phyloP scores from a whole-genome alignment of 495 filamentous ascomycete species.

The Xylaria intraflava region DNA sequence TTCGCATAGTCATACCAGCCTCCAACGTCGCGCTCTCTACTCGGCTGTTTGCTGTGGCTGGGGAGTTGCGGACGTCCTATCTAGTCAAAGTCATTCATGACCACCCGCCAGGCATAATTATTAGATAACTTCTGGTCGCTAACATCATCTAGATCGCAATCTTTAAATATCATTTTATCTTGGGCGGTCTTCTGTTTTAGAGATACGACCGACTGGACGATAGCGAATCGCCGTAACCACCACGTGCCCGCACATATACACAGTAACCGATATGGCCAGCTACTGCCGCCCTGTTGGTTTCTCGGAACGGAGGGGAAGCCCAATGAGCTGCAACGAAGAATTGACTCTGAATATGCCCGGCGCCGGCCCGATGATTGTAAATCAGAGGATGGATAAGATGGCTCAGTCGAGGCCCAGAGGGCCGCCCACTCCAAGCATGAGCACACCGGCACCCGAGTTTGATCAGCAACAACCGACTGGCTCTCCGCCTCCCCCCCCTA shows the following conservation, averaged over 20 bases:
- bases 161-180: background rate
- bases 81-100: background rate
- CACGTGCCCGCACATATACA: background rate
- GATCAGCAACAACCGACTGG: constrained; percentile 43
- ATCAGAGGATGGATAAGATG: constrained; percentile 42
- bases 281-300: constrained; percentile 36
- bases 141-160: background rate
- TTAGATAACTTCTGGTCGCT: background rate
- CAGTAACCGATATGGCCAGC: constrained; percentile 27
- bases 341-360: constrained; percentile 37
- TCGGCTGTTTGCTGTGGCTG: background rate
- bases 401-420: constrained; percentile 41
- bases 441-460: constrained; percentile 49
- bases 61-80: no score
- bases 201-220: background rate
- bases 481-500: constrained; percentile 51
- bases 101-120: background rate
- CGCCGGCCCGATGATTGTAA: constrained; percentile 21
- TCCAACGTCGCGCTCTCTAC: background rate
- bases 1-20: constrained; percentile 1
- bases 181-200: background rate
- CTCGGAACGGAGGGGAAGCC: constrained; percentile 38
- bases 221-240: constrained; percentile 4
- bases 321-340: constrained; percentile 34
- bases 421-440: constrained; percentile 52